A percentile compares a stretch with the other conserved stretches of the same genome.
phyloP scores from a whole-genome alignment of 1,139 yeast species.

The Arxiozyma bovina region DNA sequence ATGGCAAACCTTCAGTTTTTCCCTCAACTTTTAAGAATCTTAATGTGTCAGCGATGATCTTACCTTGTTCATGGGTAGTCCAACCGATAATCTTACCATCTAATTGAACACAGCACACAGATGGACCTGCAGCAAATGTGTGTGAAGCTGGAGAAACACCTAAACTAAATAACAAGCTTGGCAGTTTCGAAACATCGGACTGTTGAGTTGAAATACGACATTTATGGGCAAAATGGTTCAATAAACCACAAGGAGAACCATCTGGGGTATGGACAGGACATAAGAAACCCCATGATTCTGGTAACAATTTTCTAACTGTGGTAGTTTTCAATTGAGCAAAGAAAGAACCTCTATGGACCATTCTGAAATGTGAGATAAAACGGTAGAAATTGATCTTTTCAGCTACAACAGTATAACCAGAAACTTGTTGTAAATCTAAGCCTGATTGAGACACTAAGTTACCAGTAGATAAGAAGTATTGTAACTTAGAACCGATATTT shows the following conservation, averaged over 20 bases:
- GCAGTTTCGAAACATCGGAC: conserved; percentile 65
- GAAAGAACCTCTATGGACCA: conserved; percentile 99
- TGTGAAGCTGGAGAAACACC: conserved; percentile 75
- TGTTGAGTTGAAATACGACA: conserved; percentile 77
- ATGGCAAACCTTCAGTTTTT: conserved; percentile 56
- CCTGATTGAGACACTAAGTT: conserved; percentile 95
- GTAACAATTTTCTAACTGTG: conserved; percentile 88
- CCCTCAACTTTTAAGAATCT: conserved; percentile 92
- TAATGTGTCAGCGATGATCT: conserved; percentile 76
- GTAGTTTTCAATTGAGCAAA: conserved; percentile 97
- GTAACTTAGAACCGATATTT: conserved; percentile 89
- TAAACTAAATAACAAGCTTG: conserved; percentile 54
- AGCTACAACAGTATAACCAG: conserved; percentile 97
- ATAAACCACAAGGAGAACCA: conserved; percentile 98
- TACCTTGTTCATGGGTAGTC: conserved; percentile 86
- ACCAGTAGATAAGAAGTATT: conserved; percentile 93
- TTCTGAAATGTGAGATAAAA: conserved; percentile 92
- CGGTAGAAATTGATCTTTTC: conserved; percentile 96
- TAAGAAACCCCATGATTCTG: conserved; percentile 98
- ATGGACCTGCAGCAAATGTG: conserved; percentile 80
- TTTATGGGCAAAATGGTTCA: conserved; percentile 93
- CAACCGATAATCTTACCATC: conserved; percentile 93
- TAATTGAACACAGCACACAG: conserved; percentile 78
- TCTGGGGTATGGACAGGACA: conserved; percentile 99
- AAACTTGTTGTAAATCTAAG: conserved; percentile 92